Evolutionary conservation across 2,329 filamentous ascomycete genomes (phyloP).

Genomic region (Penicillium paneum): DNA sequence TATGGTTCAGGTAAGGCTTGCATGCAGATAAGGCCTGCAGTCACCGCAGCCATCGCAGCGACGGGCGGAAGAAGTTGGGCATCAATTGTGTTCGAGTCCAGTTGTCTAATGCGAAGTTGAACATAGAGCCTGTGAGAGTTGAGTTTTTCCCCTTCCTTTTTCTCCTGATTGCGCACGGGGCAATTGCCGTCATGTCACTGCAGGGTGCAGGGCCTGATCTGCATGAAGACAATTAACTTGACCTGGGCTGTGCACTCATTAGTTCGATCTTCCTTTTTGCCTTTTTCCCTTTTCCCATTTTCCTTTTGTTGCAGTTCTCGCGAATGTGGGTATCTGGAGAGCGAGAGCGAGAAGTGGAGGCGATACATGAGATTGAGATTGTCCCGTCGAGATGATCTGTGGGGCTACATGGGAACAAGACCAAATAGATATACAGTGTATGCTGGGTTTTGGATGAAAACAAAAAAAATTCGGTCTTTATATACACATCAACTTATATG

Average conservation of each 20-base stretch:
- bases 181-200: background rate
- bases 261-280: background rate
- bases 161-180: background rate
- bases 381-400: background rate
- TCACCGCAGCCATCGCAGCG: background rate
- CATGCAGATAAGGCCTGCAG: slow-evolving; percentile 4
- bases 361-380: background rate
- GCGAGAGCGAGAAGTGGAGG: background rate
- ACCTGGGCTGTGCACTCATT: background rate
- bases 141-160: background rate
- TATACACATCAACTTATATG: slow-evolving; percentile 2
- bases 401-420: too few species aligned
- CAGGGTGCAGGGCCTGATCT: slow-evolving; percentile 1
- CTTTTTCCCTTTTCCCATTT: background rate
- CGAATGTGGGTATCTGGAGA: background rate
- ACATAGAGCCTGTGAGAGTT: background rate
- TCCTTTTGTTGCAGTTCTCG: background rate
- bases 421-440: background rate
- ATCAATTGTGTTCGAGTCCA: slow-evolving; percentile 8
- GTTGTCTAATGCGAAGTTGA: background rate
- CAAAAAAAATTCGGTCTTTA: slow-evolving; percentile 10
- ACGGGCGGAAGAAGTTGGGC: slow-evolving; percentile 4
- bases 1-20: slow-evolving; percentile 6
- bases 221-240: background rate
- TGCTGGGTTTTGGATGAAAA: background rate